Evolutionary conservation across 169 alveolate species (phyloP).

Genomic region (Plasmodium cynomolgi): DNA sequence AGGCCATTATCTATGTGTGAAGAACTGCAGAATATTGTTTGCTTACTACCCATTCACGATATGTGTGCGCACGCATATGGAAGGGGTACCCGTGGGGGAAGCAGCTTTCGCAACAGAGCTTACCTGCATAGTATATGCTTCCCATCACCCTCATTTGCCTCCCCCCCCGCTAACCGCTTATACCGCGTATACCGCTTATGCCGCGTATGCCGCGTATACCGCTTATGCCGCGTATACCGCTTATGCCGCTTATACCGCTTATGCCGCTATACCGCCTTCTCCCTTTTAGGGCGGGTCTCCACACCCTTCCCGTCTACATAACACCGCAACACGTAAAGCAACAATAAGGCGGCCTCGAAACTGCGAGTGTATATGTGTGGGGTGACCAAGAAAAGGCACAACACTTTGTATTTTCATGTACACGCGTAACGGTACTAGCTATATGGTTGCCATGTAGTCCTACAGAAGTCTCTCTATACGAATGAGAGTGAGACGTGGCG

Average conservation of each 20-base stretch:
- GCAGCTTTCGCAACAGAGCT: background rate
- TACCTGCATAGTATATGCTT: background rate
- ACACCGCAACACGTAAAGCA: background rate
- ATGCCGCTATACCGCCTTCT: background rate
- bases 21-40: background rate
- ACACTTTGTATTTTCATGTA: background rate
- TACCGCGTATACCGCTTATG: background rate
- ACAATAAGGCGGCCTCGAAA: background rate
- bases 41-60: background rate
- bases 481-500: background rate
- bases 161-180: background rate
- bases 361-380: too few species aligned
- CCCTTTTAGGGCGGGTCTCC: background rate
- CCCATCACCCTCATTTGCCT: background rate
- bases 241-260: too few species aligned
- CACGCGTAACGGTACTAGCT: background rate
- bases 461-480: background rate
- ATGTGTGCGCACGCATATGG: background rate
- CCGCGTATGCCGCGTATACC: background rate
- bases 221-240: background rate
- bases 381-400: background rate
- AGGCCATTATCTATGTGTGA: background rate
- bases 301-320: background rate
- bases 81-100: too few species aligned
- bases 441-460: background rate